Evolutionary conservation across 257 asterid genomes (phyloP), one percentile per base, ranked within the genome.

Genomic region (Nicotiana sylvestris): DNA sequence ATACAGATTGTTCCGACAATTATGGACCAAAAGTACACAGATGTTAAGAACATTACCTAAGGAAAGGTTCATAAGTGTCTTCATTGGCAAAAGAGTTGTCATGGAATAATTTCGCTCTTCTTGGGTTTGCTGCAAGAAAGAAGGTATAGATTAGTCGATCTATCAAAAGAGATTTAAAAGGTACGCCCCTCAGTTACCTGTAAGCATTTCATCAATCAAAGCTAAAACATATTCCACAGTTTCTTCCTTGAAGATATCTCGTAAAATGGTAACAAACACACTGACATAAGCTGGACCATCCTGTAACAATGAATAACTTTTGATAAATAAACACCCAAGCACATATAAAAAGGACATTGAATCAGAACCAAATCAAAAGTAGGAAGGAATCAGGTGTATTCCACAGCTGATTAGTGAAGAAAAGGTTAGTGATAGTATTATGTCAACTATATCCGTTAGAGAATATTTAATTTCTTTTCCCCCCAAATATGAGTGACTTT

Each of bases 201-300:
- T 86, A 64, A 95, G 94, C 91, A 90, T 89, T 86, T 93, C 98
- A 90, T 95, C 98, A 85, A 93, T 84, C 80, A 95, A 87, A 81
- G 98, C 97, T 82, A 95, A 85, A 85, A 93, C 90, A 86, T 95
- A 95, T 91, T 95, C 98, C 46, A 93, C 90, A 53, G 98, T 92
- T 86, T 95, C 98, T 83, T 93, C 97, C 91, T 93, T 93, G 91
- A 82, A 90, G 85, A 93, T 90, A 86, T 89, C 98, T 8, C 93
- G 92, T 85, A 95, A 88, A 82, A 93, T 93, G 94, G 95, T 92
- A 58, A 95, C 92, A 68, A 95, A 92, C 74, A 91, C 91, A 66
- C 79, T 90, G 82, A 95, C 67, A 72, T 93, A 95, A 78, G 98
- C 92, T n/a, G 94, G 94, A 83, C 97, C 98, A 88, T 92, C 98